phyloP scores from a whole-genome alignment of 495 filamentous ascomycete genomes.

The Elaphomyces granulatus region DNA sequence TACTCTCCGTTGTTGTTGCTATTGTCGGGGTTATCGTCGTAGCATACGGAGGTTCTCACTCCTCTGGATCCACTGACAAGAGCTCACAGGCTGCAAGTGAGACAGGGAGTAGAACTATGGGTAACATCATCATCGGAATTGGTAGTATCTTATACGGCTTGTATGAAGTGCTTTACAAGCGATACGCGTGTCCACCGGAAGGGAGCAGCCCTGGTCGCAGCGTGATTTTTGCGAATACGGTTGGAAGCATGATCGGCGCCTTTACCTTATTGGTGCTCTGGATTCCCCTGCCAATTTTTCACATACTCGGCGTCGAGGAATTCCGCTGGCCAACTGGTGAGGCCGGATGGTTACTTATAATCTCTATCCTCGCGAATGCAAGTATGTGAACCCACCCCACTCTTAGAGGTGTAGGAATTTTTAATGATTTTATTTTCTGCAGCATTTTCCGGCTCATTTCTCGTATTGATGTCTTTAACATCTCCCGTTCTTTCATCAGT shows the following conservation, averaged over 20 bases:
- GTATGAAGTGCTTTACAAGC: slow-evolving; percentile 95
- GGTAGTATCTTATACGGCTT: slow-evolving; percentile 90
- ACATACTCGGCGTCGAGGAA: slow-evolving; percentile 58
- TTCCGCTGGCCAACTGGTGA: slow-evolving; percentile 70
- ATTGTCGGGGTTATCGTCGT: slow-evolving; percentile 82
- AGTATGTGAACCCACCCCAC: too few species aligned
- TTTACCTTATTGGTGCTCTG: slow-evolving; percentile 82
- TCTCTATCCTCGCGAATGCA: slow-evolving; percentile 74
- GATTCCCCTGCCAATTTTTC: slow-evolving; percentile 79
- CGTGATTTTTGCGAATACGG: slow-evolving; percentile 85
- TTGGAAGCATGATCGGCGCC: slow-evolving; percentile 68
- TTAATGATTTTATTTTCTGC: slow-evolving; percentile 4
- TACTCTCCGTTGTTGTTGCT: slow-evolving; percentile 67
- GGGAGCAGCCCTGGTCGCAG: slow-evolving; percentile 64
- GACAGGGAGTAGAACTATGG: slow-evolving; percentile 47
- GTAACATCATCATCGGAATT: slow-evolving; percentile 86
- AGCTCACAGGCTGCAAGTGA: slow-evolving; percentile 18
- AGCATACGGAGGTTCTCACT: slow-evolving; percentile 68
- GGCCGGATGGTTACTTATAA: slow-evolving; percentile 60
- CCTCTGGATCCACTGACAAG: slow-evolving; percentile 28
- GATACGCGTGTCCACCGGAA: slow-evolving; percentile 80
- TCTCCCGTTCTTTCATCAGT: slow-evolving; percentile 85
- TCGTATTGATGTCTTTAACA: slow-evolving; percentile 83
- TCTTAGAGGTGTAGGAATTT: too few species aligned
- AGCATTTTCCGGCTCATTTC: slow-evolving; percentile 84